A percentile compares a stretch with the other conserved stretches of the same genome.
phyloP scores from a whole-genome alignment of 2,329 filamentous ascomycete species.

The Lecanoromycetidae sp. region DNA sequence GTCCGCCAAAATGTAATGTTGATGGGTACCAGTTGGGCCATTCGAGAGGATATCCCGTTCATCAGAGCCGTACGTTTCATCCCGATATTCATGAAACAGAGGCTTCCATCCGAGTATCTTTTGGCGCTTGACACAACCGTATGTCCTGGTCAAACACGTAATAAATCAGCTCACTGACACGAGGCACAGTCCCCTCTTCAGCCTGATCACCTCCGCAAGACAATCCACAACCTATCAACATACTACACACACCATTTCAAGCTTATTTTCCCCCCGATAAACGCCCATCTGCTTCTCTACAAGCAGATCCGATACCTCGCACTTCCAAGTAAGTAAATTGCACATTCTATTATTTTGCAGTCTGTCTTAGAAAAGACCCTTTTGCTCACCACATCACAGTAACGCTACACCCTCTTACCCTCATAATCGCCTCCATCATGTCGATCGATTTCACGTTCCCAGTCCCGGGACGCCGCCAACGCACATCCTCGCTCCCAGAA shows the following conservation, averaged over 20 bases:
- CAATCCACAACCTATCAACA: conserved; percentile 48
- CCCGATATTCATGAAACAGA: conserved; percentile 34
- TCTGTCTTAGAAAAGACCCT: neutral
- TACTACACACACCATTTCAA: conserved; percentile 57
- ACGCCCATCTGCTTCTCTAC: conserved; percentile 55
- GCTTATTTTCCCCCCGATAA: conserved; percentile 61
- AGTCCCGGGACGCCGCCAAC: conserved; percentile 29
- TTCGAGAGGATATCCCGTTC: conserved; percentile 57
- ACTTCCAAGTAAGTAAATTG: conserved; percentile 49
- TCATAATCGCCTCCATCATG: conserved; percentile 43
- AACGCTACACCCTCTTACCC: conserved; percentile 50
- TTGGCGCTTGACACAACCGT: conserved; percentile 31
- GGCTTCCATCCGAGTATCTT: conserved; percentile 32
- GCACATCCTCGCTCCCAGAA: conserved; percentile 57
- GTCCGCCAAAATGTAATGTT: neutral
- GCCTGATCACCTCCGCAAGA: conserved; percentile 49
- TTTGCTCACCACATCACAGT: conserved; percentile 34
- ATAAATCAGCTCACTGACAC: conserved; percentile 18
- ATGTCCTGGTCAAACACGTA: conserved; percentile 5
- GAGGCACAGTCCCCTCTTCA: conserved; percentile 27
- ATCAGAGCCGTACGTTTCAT: conserved; percentile 44
- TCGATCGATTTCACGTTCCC: conserved; percentile 47
- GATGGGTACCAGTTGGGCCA: conserved; percentile 45
- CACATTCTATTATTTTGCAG: too few species aligned
- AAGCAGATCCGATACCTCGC: conserved; percentile 59